phyloP scores from a whole-genome alignment of 192 early-diverging fungal genomes.

The Coemansia pectinata region DNA sequence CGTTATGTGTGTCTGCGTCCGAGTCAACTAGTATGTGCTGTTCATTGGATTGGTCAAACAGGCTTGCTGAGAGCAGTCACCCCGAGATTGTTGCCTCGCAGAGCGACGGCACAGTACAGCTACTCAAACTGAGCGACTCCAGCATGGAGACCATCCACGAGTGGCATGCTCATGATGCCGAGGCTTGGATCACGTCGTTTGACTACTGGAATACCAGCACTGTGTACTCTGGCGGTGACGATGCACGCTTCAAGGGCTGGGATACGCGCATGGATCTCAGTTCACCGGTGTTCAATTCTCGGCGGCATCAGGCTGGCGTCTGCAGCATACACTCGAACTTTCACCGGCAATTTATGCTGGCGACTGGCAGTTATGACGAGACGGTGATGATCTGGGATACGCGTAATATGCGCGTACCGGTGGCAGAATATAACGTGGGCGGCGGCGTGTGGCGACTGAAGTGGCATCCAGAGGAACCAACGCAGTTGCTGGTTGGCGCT shows the following conservation, averaged over 20 bases:
- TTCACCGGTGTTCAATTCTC: conserved; percentile 62
- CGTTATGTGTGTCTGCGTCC: conserved; percentile 37
- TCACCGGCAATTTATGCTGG: conserved; percentile 72
- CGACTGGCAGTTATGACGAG: conserved; percentile 95
- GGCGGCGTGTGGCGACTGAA: conserved; percentile 95
- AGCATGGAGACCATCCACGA: conserved; percentile 29
- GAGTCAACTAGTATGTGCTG: conserved; percentile 67
- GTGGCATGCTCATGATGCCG: conserved; percentile 86
- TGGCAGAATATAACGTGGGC: conserved; percentile 67
- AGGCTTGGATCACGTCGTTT: conserved; percentile 94
- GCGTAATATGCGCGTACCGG: conserved; percentile 73
- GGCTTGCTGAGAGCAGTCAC: conserved; percentile 6
- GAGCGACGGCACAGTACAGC: conserved; percentile 71
- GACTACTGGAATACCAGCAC: conserved; percentile 74
- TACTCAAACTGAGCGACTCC: conserved; percentile 57
- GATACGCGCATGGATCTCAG: conserved; percentile 62
- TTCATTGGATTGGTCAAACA: conserved; percentile 90
- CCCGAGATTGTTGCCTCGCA: conserved; percentile 66
- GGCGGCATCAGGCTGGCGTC: conserved; percentile 85
- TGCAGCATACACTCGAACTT: conserved; percentile 87
- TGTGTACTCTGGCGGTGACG: conserved; percentile 83
- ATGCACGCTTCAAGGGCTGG: conserved; percentile 85
- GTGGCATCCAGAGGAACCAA: conserved; percentile 80
- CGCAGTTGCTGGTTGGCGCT: conserved; percentile 71
- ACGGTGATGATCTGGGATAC: conserved; percentile 89